A percentile compares a stretch with the other conserved stretches of the same genome.
These are phyloP conservation scores for Ustilago esculenta DNA, from an alignment of 1,284 basidiomycete genomes.

Conservation along the genomic window DNA sequence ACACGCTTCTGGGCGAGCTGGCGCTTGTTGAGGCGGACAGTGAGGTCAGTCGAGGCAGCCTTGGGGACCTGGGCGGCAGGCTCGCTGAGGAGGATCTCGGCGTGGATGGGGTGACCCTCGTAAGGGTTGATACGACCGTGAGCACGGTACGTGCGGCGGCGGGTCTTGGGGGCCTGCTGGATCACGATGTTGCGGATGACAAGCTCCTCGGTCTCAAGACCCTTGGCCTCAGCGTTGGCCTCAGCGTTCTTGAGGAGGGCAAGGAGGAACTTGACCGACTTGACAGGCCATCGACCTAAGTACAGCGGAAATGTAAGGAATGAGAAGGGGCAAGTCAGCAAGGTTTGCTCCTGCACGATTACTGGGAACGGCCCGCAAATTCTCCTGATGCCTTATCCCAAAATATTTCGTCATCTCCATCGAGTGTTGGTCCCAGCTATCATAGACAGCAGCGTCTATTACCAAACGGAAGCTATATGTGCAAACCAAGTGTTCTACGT, in stretches of 20 bases:
- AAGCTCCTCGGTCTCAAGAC: slow-evolving; percentile 89
- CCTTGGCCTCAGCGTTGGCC: slow-evolving; percentile 98
- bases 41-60: slow-evolving; percentile 48
- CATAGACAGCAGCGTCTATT: too few relatives aligned
- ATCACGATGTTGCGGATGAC: slow-evolving; percentile 96
- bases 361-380: too few relatives aligned
- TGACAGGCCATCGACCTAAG: slow-evolving; percentile 95
- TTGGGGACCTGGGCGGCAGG: slow-evolving; percentile 64
- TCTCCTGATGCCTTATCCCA: too few relatives aligned
- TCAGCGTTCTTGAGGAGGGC: slow-evolving; percentile 98
- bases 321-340: slow-evolving; percentile 11
- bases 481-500: too few relatives aligned
- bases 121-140: slow-evolving; percentile 80
- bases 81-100: slow-evolving; percentile 73
- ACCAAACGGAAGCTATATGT: too few relatives aligned
- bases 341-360: too few relatives aligned
- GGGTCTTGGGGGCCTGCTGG: slow-evolving; percentile 99
- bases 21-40: slow-evolving; percentile 63
- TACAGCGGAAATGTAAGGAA: background rate
- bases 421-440: too few relatives aligned
- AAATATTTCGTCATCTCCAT: too few relatives aligned
- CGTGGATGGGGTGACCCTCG: slow-evolving; percentile 90
- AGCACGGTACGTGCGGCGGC: slow-evolving; percentile 98
- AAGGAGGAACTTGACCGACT: slow-evolving; percentile 95
- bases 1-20: slow-evolving; percentile 64